Evolutionary conservation across 78 protist species (phyloP).

Genomic region (Emiliania huxleyi): DNA sequence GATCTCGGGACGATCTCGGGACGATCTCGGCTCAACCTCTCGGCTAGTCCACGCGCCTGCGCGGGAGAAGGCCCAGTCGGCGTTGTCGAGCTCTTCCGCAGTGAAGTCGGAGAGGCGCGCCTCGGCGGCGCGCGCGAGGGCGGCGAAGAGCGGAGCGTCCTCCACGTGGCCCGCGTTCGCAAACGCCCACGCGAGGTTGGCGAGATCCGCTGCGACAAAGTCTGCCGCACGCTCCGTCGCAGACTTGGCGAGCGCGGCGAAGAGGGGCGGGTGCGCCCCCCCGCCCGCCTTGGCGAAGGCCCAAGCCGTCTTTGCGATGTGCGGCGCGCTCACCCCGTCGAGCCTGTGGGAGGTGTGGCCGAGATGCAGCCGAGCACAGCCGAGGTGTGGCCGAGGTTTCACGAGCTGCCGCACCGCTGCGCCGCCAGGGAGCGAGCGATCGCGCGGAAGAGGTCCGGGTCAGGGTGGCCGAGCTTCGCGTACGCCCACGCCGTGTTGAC

Average conservation of each 20-base stretch:
- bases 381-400: no score
- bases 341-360: neutral
- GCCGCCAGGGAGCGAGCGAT: neutral
- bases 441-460: neutral
- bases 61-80: neutral
- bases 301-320: constrained; percentile 20
- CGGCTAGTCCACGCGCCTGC: no score
- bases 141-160: neutral
- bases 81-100: neutral
- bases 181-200: constrained; percentile 34
- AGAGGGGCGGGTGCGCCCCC: neutral
- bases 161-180: neutral
- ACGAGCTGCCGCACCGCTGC: neutral
- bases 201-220: neutral
- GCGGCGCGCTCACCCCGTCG: neutral
- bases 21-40: neutral
- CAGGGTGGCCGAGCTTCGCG: neutral
- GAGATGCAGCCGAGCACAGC: no score
- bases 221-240: neutral
- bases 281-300: constrained; percentile 32
- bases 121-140: neutral
- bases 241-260: neutral
- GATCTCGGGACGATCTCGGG: no score
- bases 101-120: neutral
- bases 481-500: neutral